These are phyloP conservation scores for Suhomyces xylopsoci DNA, from an alignment of 805 yeast genomes.

Conservation along the genomic window DNA sequence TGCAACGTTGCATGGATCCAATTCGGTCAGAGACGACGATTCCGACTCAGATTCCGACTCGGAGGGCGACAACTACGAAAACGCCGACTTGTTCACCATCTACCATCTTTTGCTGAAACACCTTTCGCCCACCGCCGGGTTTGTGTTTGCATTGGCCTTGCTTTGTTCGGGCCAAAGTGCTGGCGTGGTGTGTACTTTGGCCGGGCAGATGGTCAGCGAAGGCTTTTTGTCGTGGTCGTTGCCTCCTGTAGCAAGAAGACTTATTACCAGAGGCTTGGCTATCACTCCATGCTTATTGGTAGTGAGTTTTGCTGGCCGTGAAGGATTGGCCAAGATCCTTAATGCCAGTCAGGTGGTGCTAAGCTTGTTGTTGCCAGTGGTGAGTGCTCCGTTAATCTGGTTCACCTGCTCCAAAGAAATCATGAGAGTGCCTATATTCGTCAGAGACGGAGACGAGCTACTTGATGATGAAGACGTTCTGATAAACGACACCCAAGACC, in stretches of 20 bases:
- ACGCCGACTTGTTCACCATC: constrained; percentile 79
- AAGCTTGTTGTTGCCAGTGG: constrained; percentile 77
- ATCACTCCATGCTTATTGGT: constrained; percentile 81
- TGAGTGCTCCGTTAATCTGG: constrained; percentile 82
- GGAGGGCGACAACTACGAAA: constrained; percentile 40
- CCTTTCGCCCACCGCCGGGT: constrained; percentile 81
- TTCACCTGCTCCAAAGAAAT: constrained; percentile 69
- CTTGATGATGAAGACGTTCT: constrained; percentile 16
- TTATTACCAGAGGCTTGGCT: constrained; percentile 79
- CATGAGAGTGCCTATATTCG: constrained; percentile 54
- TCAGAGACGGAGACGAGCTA: constrained; percentile 27
- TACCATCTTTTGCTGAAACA: constrained; percentile 67
- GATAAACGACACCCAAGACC: constrained; percentile 10
- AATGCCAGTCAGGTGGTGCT: constrained; percentile 83
- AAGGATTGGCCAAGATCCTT: constrained; percentile 70
- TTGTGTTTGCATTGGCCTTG: constrained; percentile 84
- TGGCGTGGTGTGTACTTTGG: constrained; percentile 88
- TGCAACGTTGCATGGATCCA: constrained; percentile 60
- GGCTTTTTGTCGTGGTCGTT: constrained; percentile 81
- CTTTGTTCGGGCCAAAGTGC: constrained; percentile 93
- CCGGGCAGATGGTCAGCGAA: constrained; percentile 92
- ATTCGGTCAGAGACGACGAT: constrained; percentile 11
- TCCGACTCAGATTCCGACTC: constrained; percentile 15
- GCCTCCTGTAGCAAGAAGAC: constrained; percentile 77
- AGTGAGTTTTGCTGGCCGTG: constrained; percentile 70